A percentile compares a stretch with the other conserved stretches of the same genome.
Evolutionary conservation across 2,329 filamentous ascomycete species (phyloP).

Genomic region (Sporothrix protearum): DNA sequence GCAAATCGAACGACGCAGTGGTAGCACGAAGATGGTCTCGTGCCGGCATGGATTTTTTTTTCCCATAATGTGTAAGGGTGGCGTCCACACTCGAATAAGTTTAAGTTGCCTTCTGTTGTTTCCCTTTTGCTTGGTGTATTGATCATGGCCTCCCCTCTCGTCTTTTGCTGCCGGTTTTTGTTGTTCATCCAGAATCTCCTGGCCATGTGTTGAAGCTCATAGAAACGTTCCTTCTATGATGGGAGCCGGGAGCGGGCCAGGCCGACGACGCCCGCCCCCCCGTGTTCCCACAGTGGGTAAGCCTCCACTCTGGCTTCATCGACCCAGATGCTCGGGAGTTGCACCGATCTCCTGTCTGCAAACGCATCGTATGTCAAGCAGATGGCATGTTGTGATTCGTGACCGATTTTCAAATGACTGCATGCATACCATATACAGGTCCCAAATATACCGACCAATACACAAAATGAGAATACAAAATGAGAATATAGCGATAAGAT

Average conservation of each 20-base stretch:
- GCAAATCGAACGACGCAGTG: neutral
- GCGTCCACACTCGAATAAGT: neutral
- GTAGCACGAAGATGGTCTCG: neutral
- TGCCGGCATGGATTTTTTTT: neutral
- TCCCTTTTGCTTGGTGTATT: neutral
- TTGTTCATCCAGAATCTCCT: neutral
- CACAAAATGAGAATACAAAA: neutral
- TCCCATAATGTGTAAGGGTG: neutral
- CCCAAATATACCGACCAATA: neutral
- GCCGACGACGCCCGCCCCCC: neutral
- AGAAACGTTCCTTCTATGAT: neutral
- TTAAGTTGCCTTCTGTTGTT: neutral
- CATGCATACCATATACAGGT: neutral
- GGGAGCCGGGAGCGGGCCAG: neutral
- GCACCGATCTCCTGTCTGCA: neutral
- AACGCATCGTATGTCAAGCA: neutral
- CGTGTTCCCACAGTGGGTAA: neutral
- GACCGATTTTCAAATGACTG: neutral
- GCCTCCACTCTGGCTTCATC: neutral
- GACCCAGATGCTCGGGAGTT: conserved; percentile 1
- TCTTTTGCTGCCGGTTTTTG: neutral
- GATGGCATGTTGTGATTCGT: neutral
- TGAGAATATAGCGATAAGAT: neutral
- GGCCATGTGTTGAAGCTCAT: neutral
- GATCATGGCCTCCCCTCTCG: too few relatives aligned